Percentiles rank a stretch among this genome's conserved stretches.
These are phyloP conservation scores for Ascochyta lentis DNA, from an alignment of 2,329 filamentous ascomycete species.

Conservation along the genomic window DNA sequence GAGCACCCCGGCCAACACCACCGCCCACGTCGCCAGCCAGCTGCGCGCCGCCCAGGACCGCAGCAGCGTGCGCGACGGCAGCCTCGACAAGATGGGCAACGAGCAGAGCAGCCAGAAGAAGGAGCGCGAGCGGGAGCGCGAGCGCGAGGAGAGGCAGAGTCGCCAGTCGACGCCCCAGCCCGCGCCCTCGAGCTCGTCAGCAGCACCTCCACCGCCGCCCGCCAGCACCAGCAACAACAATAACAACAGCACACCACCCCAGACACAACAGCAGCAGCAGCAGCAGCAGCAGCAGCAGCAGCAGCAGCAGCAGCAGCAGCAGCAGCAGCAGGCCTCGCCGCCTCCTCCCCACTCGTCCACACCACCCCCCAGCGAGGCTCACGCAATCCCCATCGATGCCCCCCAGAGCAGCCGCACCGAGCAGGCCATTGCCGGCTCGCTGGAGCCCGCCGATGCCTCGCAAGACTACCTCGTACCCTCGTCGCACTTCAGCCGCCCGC, in stretches of 20 bases:
- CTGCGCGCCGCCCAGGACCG: constrained; percentile 43
- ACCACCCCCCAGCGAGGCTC: constrained; percentile 33
- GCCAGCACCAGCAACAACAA: background rate
- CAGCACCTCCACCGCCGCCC: constrained; percentile 39
- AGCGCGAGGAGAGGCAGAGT: constrained; percentile 14
- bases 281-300: background rate
- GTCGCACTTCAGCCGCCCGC: constrained; percentile 69
- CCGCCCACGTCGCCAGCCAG: constrained; percentile 34
- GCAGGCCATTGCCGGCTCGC: constrained; percentile 21
- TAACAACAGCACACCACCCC: constrained; percentile 25
- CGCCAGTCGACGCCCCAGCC: constrained; percentile 17
- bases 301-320: no score
- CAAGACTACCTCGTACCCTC: constrained; percentile 49
- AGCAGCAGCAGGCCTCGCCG: background rate
- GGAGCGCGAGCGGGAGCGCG: background rate
- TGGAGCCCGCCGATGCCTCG: constrained; percentile 39
- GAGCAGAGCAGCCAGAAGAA: constrained; percentile 48
- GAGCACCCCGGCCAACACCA: constrained; percentile 33
- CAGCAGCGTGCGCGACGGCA: constrained; percentile 22
- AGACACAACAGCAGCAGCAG: background rate
- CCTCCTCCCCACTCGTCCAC: constrained; percentile 1
- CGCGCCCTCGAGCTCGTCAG: constrained; percentile 7
- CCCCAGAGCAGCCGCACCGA: constrained; percentile 14
- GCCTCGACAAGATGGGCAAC: constrained; percentile 46
- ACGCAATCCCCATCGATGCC: constrained; percentile 47